Evolutionary conservation across 345 rosid genomes (phyloP).

Genomic region (Populus pruinosa): DNA sequence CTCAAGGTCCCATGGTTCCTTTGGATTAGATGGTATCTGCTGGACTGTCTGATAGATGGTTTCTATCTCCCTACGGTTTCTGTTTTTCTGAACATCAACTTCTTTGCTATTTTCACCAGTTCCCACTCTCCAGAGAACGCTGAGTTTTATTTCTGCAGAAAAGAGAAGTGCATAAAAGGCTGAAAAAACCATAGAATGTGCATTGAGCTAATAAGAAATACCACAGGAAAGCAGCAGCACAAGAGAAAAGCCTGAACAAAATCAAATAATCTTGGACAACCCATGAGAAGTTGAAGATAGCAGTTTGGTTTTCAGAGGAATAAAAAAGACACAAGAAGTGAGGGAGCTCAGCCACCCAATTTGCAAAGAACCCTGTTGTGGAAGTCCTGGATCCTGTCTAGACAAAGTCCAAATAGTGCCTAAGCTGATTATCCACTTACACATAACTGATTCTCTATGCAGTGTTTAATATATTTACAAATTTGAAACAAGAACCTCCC

Average conservation of each 20-base stretch:
- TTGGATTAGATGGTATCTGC: constrained; percentile 78
- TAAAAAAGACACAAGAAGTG: not conserved
- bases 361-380: not conserved
- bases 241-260: not conserved
- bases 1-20: constrained; percentile 95
- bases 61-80: constrained; percentile 84
- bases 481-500: not conserved
- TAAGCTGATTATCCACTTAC: not conserved
- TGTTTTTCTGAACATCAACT: constrained; percentile 70
- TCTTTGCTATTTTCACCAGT: constrained; percentile 92
- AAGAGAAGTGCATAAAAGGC: constrained; percentile 26
- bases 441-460: not conserved
- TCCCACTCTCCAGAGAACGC: constrained; percentile 65
- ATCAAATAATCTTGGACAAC: not conserved
- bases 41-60: constrained; percentile 45
- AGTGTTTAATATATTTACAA: not conserved
- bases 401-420: not conserved
- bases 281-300: not conserved
- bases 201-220: constrained; percentile 5
- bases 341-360: not conserved
- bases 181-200: constrained; percentile 17
- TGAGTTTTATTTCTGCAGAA: constrained; percentile 69
- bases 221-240: not conserved
- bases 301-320: not conserved
- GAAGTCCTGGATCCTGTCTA: not conserved